A percentile compares a stretch with the other conserved stretches of the same genome.
Conservation (phyloP, 805 yeast genomes). For the Cyberlindnera lachancei region DNA sequence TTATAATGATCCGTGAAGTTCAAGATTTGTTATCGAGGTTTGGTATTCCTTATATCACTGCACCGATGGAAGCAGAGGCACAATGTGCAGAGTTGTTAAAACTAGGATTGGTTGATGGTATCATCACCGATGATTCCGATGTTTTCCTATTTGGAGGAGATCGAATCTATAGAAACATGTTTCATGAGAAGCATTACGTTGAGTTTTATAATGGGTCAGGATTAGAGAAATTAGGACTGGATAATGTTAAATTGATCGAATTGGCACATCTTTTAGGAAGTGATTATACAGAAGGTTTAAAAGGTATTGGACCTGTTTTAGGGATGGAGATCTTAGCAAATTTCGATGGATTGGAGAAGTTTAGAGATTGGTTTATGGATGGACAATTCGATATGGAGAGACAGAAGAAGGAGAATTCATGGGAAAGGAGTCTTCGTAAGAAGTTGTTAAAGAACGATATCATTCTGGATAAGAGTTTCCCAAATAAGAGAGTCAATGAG, state of each 20-base stretch:
- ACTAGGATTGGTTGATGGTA: slow-evolving; percentile 83
- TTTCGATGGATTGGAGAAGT: slow-evolving; percentile 41
- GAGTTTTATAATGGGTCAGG: slow-evolving; percentile 67
- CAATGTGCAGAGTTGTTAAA: slow-evolving; percentile 80
- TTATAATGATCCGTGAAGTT: slow-evolving; percentile 80
- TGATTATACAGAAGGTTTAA: slow-evolving; percentile 90
- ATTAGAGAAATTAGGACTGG: slow-evolving; percentile 61
- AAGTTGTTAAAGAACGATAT: slow-evolving; percentile 46
- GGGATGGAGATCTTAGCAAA: slow-evolving; percentile 89
- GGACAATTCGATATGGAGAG: slow-evolving; percentile 35
- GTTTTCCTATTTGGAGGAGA: slow-evolving; percentile 90
- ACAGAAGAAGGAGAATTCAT: slow-evolving; percentile 34
- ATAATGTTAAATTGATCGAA: slow-evolving; percentile 59
- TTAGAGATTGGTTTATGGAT: slow-evolving; percentile 34
- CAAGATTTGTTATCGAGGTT: slow-evolving; percentile 81
- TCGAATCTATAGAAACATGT: slow-evolving; percentile 82
- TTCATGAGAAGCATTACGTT: slow-evolving; percentile 85
- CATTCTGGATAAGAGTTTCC: slow-evolving; percentile 58
- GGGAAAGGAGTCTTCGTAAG: slow-evolving; percentile 51
- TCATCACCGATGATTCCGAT: slow-evolving; percentile 96
- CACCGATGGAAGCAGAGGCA: slow-evolving; percentile 99
- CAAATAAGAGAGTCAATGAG: slow-evolving; percentile 56
- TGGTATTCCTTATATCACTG: slow-evolving; percentile 91
- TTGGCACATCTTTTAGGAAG: slow-evolving; percentile 84
- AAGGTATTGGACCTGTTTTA: slow-evolving; percentile 90